Conservation (phyloP, 2,329 filamentous ascomycete species). For the Fusarium luffae region DNA sequence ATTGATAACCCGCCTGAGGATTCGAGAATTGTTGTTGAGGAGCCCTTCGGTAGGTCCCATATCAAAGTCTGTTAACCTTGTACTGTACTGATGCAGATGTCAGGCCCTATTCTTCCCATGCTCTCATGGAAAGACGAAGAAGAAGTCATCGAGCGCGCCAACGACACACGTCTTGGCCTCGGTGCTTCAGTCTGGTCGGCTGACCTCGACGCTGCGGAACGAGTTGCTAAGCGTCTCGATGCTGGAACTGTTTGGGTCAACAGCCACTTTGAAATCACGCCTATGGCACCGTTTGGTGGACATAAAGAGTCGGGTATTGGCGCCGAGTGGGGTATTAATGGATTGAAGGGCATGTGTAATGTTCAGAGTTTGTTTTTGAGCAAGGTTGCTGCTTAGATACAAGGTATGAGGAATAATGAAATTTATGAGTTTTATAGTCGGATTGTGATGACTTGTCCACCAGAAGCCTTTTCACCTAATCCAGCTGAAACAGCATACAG, state of each 20-base stretch:
- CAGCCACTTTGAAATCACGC: conserved; percentile 60
- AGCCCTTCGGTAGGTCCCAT: conserved; percentile 62
- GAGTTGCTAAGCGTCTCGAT: conserved; percentile 64
- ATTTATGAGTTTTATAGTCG: neutral
- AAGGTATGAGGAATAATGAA: neutral
- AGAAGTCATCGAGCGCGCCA: conserved; percentile 68
- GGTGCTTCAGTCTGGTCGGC: conserved; percentile 67
- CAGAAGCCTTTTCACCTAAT: neutral
- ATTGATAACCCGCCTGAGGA: conserved; percentile 68
- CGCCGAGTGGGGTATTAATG: conserved; percentile 54
- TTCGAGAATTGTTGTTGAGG: conserved; percentile 66
- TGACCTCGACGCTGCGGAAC: conserved; percentile 61
- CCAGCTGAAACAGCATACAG: neutral
- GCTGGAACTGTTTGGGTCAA: conserved; percentile 71
- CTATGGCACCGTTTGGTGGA: conserved; percentile 54
- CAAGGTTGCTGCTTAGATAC: conserved; percentile 6
- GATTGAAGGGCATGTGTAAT: conserved; percentile 51
- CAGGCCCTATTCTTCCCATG: conserved; percentile 69
- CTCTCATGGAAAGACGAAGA: conserved; percentile 70
- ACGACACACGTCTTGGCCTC: conserved; percentile 64
- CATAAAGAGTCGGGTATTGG: conserved; percentile 59
- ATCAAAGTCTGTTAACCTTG: too few relatives aligned
- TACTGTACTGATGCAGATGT: too few relatives aligned
- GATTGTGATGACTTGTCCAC: conserved; percentile 9
- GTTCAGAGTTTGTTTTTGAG: conserved; percentile 42